Conservation (phyloP, 331 rosid species). For the Quercus lobata region DNA sequence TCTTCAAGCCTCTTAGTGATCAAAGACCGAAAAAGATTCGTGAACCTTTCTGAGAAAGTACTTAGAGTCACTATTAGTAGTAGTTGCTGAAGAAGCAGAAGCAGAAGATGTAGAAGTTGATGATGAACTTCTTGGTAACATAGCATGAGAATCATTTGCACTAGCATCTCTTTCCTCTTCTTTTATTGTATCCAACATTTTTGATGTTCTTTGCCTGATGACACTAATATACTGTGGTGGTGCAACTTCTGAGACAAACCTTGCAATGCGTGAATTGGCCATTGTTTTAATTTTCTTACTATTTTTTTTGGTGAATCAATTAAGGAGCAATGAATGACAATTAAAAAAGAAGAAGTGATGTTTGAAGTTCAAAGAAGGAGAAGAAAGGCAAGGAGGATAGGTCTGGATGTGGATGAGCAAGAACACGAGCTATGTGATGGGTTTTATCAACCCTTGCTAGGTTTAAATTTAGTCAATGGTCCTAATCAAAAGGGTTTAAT, state of each 20-base stretch:
- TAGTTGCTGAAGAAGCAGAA: slow-evolving; percentile 14
- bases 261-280: slow-evolving; percentile 74
- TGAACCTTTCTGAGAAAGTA: slow-evolving; percentile 59
- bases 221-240: slow-evolving; percentile 88
- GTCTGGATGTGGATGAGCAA: slow-evolving; percentile 19
- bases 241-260: slow-evolving; percentile 81
- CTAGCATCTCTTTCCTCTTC: slow-evolving; percentile 75
- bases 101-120: slow-evolving; percentile 33
- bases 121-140: slow-evolving; percentile 18
- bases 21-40: slow-evolving; percentile 48
- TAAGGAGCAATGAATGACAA: not conserved
- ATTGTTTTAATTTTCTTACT: slow-evolving; percentile 18
- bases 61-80: slow-evolving; percentile 22
- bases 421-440: slow-evolving; percentile 1
- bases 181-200: slow-evolving; percentile 84
- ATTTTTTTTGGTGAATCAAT: not conserved
- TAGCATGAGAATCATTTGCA: slow-evolving; percentile 26
- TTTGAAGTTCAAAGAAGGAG: not conserved
- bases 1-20: slow-evolving; percentile 25
- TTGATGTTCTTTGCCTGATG: slow-evolving; percentile 70
- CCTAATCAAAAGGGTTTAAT: slow-evolving; percentile 24
- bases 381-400: not conserved
- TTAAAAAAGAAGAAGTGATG: not conserved
- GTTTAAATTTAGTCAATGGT: slow-evolving; percentile 32
- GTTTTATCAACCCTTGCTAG: slow-evolving; percentile 37